Evolutionary conservation across 83 land plant species (phyloP).

Genomic region (Thuja plicata): DNA sequence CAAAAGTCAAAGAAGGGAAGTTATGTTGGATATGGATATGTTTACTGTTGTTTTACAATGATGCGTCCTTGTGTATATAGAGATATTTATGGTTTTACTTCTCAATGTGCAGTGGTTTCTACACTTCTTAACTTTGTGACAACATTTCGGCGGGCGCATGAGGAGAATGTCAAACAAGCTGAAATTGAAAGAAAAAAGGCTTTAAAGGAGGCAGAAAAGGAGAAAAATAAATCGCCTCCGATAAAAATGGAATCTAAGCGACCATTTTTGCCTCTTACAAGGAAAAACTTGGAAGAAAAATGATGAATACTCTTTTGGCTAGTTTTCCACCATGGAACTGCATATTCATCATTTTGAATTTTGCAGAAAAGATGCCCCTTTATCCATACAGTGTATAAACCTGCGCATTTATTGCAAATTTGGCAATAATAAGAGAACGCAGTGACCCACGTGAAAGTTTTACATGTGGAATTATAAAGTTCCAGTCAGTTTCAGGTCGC

Average conservation of each 20-base stretch:
- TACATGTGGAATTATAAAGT: slow-evolving; percentile 1
- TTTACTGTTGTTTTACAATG: neutral
- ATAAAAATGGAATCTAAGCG: slow-evolving; percentile 22
- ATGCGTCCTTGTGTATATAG: neutral
- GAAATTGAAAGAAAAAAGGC: slow-evolving; percentile 86
- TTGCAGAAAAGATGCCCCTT: slow-evolving; percentile 15
- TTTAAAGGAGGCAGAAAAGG: slow-evolving; percentile 74
- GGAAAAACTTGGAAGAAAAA: neutral
- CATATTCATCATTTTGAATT: neutral
- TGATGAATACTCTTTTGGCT: neutral
- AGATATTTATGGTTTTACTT: neutral
- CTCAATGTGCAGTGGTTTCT: slow-evolving; percentile 61
- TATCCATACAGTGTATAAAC: slow-evolving; percentile 2
- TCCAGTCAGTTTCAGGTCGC: slow-evolving; percentile 1
- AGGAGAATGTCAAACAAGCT: slow-evolving; percentile 76
- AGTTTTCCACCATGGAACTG: neutral
- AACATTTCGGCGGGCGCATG: slow-evolving; percentile 71
- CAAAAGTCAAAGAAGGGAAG: neutral
- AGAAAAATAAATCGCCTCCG: slow-evolving; percentile 41
- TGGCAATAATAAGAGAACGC: neutral
- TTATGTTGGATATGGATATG: neutral
- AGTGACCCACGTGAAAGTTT: neutral
- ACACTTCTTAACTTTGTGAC: slow-evolving; percentile 80
- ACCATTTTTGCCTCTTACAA: slow-evolving; percentile 8
- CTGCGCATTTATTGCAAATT: slow-evolving; percentile 1